Conservation (phyloP, 139 green algal genomes). For the Choricystis sp. region DNA sequence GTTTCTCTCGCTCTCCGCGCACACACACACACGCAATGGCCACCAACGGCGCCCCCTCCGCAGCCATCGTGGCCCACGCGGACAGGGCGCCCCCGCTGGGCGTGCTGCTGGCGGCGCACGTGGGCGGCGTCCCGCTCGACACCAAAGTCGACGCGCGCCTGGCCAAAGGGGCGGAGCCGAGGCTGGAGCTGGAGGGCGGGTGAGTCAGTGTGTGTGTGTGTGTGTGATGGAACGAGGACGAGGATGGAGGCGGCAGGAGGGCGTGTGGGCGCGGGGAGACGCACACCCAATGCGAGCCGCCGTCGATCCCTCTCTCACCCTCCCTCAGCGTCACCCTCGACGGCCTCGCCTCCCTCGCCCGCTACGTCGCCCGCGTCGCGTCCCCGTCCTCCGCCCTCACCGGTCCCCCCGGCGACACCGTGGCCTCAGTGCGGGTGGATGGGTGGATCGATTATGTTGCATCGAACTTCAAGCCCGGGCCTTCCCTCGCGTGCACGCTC, state of each 20-base stretch:
- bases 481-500: constrained; percentile 41
- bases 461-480: constrained; percentile 33
- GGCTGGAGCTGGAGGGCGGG: constrained; percentile 32
- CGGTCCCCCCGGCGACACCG: constrained; percentile 1
- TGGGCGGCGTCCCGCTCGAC: constrained; percentile 24
- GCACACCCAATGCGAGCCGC: no score
- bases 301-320: background rate
- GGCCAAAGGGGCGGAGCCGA: constrained; percentile 34
- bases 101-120: constrained; percentile 21
- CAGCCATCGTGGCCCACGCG: background rate
- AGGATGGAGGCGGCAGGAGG: background rate
- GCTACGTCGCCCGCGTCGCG: constrained; percentile 29
- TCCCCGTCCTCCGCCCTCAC: background rate
- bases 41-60: background rate
- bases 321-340: constrained; percentile 41
- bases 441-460: constrained; percentile 59
- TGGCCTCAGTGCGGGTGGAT: constrained; percentile 53
- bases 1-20: background rate
- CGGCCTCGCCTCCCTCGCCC: constrained; percentile 39
- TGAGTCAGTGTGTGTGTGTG: constrained; percentile 9
- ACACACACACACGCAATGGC: background rate
- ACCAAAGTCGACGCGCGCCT: constrained; percentile 31
- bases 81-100: constrained; percentile 18
- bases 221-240: background rate
- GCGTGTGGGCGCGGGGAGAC: no score